phyloP scores from a whole-genome alignment of 1,139 yeast genomes.

The Debaryomyces singareniensis region DNA sequence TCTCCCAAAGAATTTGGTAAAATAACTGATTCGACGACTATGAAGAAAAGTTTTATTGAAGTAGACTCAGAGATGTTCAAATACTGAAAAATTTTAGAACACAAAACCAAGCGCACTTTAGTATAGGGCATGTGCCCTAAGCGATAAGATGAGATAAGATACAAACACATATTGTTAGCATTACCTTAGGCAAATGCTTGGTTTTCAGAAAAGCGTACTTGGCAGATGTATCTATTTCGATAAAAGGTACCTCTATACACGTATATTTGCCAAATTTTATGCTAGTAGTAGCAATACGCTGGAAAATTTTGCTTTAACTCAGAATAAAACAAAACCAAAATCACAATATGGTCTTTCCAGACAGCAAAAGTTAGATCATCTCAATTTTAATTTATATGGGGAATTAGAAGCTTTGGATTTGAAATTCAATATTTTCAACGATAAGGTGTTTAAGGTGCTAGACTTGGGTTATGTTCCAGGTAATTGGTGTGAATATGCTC shows the following conservation, averaged over 20 bases:
- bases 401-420: slow-evolving; percentile 24
- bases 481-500: slow-evolving; percentile 85
- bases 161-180: no score
- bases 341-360: no score
- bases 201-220: no score
- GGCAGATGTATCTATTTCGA: no score
- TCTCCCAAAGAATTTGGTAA: slow-evolving; percentile 65
- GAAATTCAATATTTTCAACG: slow-evolving; percentile 21
- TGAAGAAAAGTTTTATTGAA: slow-evolving; percentile 7
- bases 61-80: not conserved
- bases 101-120: slow-evolving; percentile 1
- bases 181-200: no score
- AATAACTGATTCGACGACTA: slow-evolving; percentile 48
- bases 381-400: slow-evolving; percentile 18
- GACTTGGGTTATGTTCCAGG: slow-evolving; percentile 88
- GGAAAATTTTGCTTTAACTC: no score
- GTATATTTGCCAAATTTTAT: no score
- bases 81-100: slow-evolving; percentile 4
- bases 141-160: no score
- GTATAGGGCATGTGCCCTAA: not conserved
- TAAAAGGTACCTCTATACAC: no score
- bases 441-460: slow-evolving; percentile 21
- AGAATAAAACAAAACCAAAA: no score
- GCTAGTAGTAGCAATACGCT: no score
- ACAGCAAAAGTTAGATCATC: slow-evolving; percentile 19